A percentile compares a stretch with the other conserved stretches of the same genome.
These are phyloP conservation scores for Euphorbia pulcherrima DNA, from an alignment of 345 rosid species.

Conservation along the genomic window DNA sequence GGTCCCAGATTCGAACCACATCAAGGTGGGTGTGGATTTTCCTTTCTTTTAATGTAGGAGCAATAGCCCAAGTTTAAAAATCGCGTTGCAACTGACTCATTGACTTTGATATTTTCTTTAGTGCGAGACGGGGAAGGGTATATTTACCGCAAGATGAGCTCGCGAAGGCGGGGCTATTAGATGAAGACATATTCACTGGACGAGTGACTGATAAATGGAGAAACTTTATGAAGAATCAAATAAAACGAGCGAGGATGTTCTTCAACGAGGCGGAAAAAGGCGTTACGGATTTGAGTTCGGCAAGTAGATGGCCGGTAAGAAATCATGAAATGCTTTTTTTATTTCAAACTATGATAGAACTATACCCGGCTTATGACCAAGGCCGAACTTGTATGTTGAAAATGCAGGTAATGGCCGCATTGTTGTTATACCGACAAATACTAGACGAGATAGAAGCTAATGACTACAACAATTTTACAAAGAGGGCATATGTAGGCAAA, in stretches of 20 bases:
- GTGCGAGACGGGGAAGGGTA: conserved; percentile 70
- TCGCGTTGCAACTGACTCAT: too few relatives aligned
- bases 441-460: conserved; percentile 85
- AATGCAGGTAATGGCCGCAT: conserved; percentile 67
- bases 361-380: too few relatives aligned
- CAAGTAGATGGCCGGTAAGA: conserved; percentile 84
- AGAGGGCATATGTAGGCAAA: conserved; percentile 77
- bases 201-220: conserved; percentile 75
- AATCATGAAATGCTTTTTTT: too few relatives aligned
- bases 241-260: conserved; percentile 78
- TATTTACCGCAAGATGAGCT: conserved; percentile 78
- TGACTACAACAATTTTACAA: conserved; percentile 77
- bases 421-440: conserved; percentile 59
- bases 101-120: conserved; percentile 6
- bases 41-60: too few relatives aligned
- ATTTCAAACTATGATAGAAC: not conserved
- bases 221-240: conserved; percentile 74
- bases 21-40: too few relatives aligned
- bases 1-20: too few relatives aligned
- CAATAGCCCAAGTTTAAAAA: too few relatives aligned
- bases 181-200: conserved; percentile 66
- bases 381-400: not conserved
- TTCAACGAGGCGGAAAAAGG: conserved; percentile 84
- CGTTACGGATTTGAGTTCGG: conserved; percentile 56
- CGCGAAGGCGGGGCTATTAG: conserved; percentile 63